Evolutionary conservation across 352 stramenopile species (phyloP), one percentile per base, ranked within the genome.

Genomic region (Hyaloperonospora brassicae): DNA sequence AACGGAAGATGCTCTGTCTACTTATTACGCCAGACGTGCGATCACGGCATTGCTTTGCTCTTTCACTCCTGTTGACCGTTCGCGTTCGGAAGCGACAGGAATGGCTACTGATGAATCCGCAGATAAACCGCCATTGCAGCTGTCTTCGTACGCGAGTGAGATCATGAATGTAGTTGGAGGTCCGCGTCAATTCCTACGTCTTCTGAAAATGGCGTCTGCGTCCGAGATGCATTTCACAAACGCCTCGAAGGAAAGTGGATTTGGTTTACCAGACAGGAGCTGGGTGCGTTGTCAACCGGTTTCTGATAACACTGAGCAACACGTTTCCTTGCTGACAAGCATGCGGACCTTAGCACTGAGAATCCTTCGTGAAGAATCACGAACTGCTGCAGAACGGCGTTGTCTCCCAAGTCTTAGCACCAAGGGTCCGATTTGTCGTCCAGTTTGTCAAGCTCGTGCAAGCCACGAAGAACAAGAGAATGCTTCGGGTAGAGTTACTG

Each of bases 1-100:
- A 39, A 95, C 82, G 0, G 84, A 95, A 54, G 81, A 85, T 44
- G 84, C 84, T 1, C 70, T 95, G 0, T 87, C 80, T 1, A 93
- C 76, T 1, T 84, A 88, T 61, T 95, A 95, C 42, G 82, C 84
- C 30, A 73, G 84, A 24, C 68, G 82, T 14, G 80, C 79, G 21
- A 57, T 70, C 43, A 68, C 61, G 21, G 65, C 61, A 8, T 59
- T 73, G 22, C 65, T 73, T 7, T 60, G 50, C 8, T 52, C 61
- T 21, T 67, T 70, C 38, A 50, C 59, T 24, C 54, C 53, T n/a
- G 50, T 14, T 38, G 17, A 17, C 17, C 17, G 17, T 17, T 17
- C 17, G 17, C 17, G 17, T 17, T 17, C 17, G 17, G 17, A 17
- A 17, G 17, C 17, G 17, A 17, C 17, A 17, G 17, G 17, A 17